A percentile compares a stretch with the other conserved stretches of the same genome.
Evolutionary conservation across 2,329 filamentous ascomycete species (phyloP).

Genomic region (Cladosporium sp.): DNA sequence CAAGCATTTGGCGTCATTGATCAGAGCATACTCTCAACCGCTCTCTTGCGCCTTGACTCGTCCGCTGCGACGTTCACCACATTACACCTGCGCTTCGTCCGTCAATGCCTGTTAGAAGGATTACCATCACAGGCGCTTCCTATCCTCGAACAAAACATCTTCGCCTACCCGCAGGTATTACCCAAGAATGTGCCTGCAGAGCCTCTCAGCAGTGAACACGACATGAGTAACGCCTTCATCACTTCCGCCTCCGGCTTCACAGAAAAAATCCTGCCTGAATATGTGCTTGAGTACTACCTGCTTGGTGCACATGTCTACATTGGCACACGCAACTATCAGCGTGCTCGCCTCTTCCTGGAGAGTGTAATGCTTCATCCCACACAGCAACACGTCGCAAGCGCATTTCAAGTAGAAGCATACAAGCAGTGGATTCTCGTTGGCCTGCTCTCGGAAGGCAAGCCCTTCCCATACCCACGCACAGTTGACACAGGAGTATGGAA

Average conservation of each 20-base stretch:
- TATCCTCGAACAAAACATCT: conserved; percentile 61
- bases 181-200: conserved; percentile 36
- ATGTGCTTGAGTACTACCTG: conserved; percentile 54
- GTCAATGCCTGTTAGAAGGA: conserved; percentile 53
- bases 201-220: conserved; percentile 37
- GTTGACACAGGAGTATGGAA: conserved; percentile 53
- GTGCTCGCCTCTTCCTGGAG: conserved; percentile 46
- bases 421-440: conserved; percentile 84
- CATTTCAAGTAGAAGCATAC: conserved; percentile 79
- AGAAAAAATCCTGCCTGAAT: conserved; percentile 46
- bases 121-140: conserved; percentile 53
- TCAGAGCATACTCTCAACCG: conserved; percentile 41
- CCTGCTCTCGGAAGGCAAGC: conserved; percentile 65
- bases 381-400: conserved; percentile 60
- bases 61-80: conserved; percentile 63
- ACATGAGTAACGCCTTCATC: conserved; percentile 54
- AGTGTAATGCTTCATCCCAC: conserved; percentile 61
- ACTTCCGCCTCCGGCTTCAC: conserved; percentile 57
- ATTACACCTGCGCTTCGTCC: conserved; percentile 56
- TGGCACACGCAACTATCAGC: conserved; percentile 38
- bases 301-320: conserved; percentile 47
- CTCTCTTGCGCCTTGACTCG: conserved; percentile 64
- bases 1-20: conserved; percentile 15
- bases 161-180: conserved; percentile 55
- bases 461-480: conserved; percentile 53